Evolutionary conservation across 176 grass and related monocot genomes (phyloP), one percentile per base, ranked within the genome.

Genomic region (Guadua angustifolia): DNA sequence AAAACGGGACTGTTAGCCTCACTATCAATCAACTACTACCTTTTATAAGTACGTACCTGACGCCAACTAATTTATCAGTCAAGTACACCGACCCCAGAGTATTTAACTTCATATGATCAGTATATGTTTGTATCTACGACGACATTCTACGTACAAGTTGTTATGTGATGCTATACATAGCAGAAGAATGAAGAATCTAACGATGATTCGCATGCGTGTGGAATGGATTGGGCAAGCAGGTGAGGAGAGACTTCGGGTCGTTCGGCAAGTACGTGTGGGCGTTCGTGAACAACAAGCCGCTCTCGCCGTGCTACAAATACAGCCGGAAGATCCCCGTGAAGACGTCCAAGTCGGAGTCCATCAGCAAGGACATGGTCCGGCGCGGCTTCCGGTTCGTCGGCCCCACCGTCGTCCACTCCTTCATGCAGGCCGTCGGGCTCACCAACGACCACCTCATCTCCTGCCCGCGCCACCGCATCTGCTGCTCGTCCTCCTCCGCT

Each of bases 351-450:
- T 98, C 96, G 42, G 96, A 98, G 89, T 86, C 77, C 49, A 95
- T 98, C 85, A 98, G 95, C 95, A 98, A 95, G 75, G 95, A 98
- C 80, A 92, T 98, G 95, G 91, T 98, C 15, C 93, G 95, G 16
- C 92, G 95, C 0, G 96, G 93, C 29, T 94, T 98, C 85, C 96
- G 96, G 5, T 90, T 94, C 72, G 96, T 92, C 0, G 96, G 96
- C 36, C 96, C 96, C 6, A 98, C 93, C 0, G 96, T 98, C 87
- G 81, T 98, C 68, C 91, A 98, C 64, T 95, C 93, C 12, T 94
- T 98, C 89, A 98, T 98, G 96, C 91, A 98, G 69, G 93, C 96
- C 19, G 96, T 85, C 73, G 96, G 95, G 0, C 91, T 98, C 71
- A 98, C 96, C 57, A 98, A 98, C 68, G 96, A 98, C 78, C 96